These are phyloP conservation scores for Acanthamoeba triangularis DNA, from an alignment of 208 protist genomes.

Conservation along the genomic window DNA sequence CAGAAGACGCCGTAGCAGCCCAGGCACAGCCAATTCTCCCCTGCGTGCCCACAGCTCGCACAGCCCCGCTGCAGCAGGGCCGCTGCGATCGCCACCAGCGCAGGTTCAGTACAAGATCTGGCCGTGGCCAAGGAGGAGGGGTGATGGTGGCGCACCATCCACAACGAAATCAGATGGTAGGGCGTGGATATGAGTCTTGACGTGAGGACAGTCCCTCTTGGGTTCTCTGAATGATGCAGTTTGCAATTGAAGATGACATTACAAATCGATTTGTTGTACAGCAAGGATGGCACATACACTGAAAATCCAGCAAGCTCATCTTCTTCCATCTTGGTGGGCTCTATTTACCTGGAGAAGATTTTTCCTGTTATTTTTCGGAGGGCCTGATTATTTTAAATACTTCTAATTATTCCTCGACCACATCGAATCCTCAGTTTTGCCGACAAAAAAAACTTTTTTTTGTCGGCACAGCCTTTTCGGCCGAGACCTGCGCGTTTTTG, in stretches of 20 bases:
- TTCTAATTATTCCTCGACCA: too few species aligned
- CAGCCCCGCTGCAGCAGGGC: conserved; percentile 19
- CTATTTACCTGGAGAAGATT: too few species aligned
- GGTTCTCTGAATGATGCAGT: not conserved
- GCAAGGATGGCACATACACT: not conserved
- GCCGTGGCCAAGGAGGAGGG: too few species aligned
- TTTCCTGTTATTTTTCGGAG: too few species aligned
- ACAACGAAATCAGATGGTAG: not conserved
- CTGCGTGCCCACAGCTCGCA: conserved; percentile 73
- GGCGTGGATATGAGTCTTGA: not conserved
- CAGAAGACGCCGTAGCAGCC: conserved; percentile 78
- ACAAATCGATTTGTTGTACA: too few species aligned
- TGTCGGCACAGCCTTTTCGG: too few species aligned
- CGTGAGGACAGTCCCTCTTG: conserved; percentile 53
- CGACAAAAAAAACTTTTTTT: too few species aligned
- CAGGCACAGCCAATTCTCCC: conserved; percentile 87
- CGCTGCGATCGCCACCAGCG: not conserved
- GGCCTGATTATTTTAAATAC: too few species aligned
- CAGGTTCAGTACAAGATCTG: too few species aligned
- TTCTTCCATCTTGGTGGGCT: conserved; percentile 18
- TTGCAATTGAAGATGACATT: not conserved
- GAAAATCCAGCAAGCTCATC: conserved; percentile 4
- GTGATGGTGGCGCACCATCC: not conserved
- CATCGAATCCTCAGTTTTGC: too few species aligned
- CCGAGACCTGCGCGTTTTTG: too few species aligned